Conservation (phyloP, 495 filamentous ascomycete genomes). For the Aspergillus olivimuriae region DNA sequence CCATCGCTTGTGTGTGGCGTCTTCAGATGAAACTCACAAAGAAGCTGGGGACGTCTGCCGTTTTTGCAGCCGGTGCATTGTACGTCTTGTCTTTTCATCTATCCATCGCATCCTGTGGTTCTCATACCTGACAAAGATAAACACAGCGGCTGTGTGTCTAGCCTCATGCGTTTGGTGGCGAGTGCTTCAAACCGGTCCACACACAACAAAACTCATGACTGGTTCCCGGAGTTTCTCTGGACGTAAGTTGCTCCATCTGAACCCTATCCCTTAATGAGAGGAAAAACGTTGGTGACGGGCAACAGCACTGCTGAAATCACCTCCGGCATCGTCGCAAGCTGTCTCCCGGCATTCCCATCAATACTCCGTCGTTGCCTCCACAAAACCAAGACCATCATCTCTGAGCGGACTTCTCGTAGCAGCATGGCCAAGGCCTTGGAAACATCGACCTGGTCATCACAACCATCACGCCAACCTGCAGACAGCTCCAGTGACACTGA, state of each 20-base stretch:
- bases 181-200: conserved; percentile 9
- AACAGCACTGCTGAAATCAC: conserved; percentile 18
- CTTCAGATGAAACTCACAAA: conserved; percentile 17
- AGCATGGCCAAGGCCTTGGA: not conserved
- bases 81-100: too few relatives aligned
- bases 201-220: conserved; percentile 13
- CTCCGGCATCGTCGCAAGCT: conserved; percentile 18
- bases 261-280: not conserved
- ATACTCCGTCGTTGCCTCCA: conserved; percentile 13
- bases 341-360: conserved; percentile 14
- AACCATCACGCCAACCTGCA: not conserved
- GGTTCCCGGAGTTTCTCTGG: conserved; percentile 19
- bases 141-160: conserved; percentile 8
- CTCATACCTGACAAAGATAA: too few relatives aligned
- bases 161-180: conserved; percentile 16
- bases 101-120: not conserved
- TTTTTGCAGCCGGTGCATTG: conserved; percentile 34
- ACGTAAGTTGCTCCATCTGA: conserved; percentile 10
- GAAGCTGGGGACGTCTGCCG: conserved; percentile 23
- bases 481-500: not conserved
- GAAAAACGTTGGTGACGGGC: not conserved
- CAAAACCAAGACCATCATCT: conserved; percentile 8
- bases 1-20: conserved; percentile 27
- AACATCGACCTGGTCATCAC: not conserved
- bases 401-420: not conserved